Conservation (phyloP, 177 flowering plant genomes). For the Vitis hybrid region DNA sequence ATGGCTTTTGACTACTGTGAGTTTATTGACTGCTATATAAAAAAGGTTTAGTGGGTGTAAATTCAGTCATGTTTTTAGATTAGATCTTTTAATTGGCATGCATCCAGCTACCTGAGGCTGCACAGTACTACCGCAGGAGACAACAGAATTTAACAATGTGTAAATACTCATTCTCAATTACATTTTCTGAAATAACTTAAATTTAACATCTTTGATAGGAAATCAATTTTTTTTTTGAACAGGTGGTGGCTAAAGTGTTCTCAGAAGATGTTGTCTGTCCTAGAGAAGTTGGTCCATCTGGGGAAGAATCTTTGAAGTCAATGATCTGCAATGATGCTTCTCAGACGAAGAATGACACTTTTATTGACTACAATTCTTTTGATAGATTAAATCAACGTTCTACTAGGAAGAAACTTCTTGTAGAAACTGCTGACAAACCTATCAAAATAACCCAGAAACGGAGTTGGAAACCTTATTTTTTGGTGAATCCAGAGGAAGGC, state of each 20-base stretch:
- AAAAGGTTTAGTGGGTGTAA: too few species aligned
- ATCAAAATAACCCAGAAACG: constrained; percentile 20
- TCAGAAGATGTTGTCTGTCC: constrained; percentile 1
- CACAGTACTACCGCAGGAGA: too few species aligned
- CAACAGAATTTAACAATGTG: too few species aligned
- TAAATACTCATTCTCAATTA: neutral
- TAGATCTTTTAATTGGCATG: too few species aligned
- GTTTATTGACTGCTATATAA: too few species aligned
- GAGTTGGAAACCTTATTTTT: constrained; percentile 34
- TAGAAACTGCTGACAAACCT: neutral
- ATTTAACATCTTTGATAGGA: neutral
- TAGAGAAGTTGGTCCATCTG: constrained; percentile 5
- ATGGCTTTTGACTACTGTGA: too few species aligned
- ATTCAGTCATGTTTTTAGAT: too few species aligned
- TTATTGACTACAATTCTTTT: neutral
- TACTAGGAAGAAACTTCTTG: neutral
- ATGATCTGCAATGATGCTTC: constrained; percentile 1
- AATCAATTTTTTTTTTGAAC: constrained; percentile 3
- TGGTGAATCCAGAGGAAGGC: constrained; percentile 35
- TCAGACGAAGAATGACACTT: neutral
- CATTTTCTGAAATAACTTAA: neutral
- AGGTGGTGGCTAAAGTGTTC: constrained; percentile 17
- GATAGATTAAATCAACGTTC: neutral
- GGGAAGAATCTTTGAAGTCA: constrained; percentile 8
- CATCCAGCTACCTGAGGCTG: too few species aligned